A percentile compares a stretch with the other conserved stretches of the same genome.
These are phyloP conservation scores for Aethionema arabicum DNA, from an alignment of 345 rosid genomes.

Conservation along the genomic window DNA sequence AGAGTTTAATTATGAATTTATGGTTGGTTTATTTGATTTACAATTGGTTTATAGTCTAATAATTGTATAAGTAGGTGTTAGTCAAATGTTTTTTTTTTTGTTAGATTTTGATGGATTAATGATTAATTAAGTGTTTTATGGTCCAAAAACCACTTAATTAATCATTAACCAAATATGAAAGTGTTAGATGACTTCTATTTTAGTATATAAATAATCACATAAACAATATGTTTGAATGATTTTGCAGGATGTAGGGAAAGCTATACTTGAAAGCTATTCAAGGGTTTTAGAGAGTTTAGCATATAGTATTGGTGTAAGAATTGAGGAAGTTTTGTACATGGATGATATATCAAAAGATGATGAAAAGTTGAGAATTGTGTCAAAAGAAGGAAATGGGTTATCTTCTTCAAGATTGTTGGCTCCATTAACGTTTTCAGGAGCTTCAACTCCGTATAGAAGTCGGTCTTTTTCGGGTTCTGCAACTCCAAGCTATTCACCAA, in stretches of 20 bases:
- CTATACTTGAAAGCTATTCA: constrained; percentile 95
- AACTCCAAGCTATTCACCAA: constrained; percentile 72
- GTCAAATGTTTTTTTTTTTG: too few species aligned
- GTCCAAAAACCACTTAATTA: too few species aligned
- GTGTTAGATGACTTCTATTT: too few species aligned
- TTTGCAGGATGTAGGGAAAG: constrained; percentile 86
- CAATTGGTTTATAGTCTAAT: too few species aligned
- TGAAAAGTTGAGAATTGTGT: constrained; percentile 37
- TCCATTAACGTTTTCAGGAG: constrained; percentile 44
- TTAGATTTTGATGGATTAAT: too few species aligned
- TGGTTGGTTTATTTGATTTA: too few species aligned
- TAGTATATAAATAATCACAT: background rate
- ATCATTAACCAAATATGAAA: too few species aligned
- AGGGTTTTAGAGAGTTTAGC: constrained; percentile 91
- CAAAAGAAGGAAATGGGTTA: constrained; percentile 49
- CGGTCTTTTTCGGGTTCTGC: constrained; percentile 45
- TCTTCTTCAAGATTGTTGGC: constrained; percentile 56
- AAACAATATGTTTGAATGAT: background rate
- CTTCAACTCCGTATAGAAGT: constrained; percentile 59
- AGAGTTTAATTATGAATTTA: too few species aligned
- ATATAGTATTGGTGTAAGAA: constrained; percentile 78
- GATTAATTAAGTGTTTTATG: too few species aligned
- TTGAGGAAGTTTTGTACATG: constrained; percentile 83
- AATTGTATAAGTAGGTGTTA: too few species aligned
- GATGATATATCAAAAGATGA: constrained; percentile 80